phyloP scores from a whole-genome alignment of 169 alveolate genomes.

The Eimeria falciformis region DNA sequence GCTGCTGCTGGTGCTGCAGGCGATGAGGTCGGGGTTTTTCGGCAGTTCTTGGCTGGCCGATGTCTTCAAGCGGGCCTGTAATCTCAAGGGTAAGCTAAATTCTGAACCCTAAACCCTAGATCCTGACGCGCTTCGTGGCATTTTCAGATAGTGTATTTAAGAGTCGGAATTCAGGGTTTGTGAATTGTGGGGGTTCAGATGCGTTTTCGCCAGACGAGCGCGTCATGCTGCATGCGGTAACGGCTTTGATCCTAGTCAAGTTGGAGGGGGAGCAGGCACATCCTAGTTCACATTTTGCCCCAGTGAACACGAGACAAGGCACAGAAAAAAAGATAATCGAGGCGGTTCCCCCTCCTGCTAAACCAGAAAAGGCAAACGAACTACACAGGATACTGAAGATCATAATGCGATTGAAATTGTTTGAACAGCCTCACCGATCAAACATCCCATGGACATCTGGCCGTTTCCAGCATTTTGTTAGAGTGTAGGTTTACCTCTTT shows the following conservation, averaged over 20 bases:
- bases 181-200: background rate
- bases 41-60: background rate
- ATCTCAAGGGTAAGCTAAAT: background rate
- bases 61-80: background rate
- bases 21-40: background rate
- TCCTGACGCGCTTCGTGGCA: background rate
- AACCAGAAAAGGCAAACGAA: background rate
- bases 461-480: background rate
- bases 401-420: background rate
- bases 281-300: background rate
- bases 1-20: background rate
- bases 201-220: background rate
- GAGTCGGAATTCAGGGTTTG: background rate
- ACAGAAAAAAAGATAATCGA: background rate
- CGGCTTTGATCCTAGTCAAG: background rate
- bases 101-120: background rate
- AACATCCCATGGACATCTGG: slow-evolving; percentile 24
- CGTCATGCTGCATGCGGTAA: background rate
- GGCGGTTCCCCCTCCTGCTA: background rate
- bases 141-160: background rate
- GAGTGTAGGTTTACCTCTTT: too few relatives aligned
- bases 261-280: background rate
- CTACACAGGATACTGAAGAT: background rate
- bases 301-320: background rate
- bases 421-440: background rate